Base-by-base conservation (phyloP, 1,139 yeast species). In the Scheffersomyces quercinus region DNA sequence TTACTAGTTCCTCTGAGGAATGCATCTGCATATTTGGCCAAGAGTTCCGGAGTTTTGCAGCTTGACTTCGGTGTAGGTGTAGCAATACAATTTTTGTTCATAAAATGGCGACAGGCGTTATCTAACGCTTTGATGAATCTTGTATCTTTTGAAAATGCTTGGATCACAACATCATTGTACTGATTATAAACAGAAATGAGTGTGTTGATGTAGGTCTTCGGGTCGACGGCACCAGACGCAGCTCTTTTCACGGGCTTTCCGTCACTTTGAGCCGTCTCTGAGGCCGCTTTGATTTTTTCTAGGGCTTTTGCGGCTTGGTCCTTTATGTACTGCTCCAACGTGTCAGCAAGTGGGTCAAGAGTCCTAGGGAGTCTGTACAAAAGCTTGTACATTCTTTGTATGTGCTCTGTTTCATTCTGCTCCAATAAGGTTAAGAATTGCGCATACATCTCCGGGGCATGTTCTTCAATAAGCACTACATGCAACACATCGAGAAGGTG, bases 21-120 rank as follows among this genome's bases (percentile, higher is more conserved):
- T 35, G 84, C 80, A 67, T 95, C 99, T 46, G 95, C 83, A 63
- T 90, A 93, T 62, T 83, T 83, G 4, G 99, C 97, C 56, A 95
- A 77, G 54, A 88, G 75, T 57, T 95, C 99, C 0, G 99, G 96
- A 1, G 99, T 91, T 53, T 77, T 79, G 32, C 82, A 78, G 20
- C 74, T 62, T 2, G 74, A 63, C 48, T 63, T 70, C 42, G 67
- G 72, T 28, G 70, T 62, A 11, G 95, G 87, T 14, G 82, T 74
- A 20, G 98, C 97, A 60, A 90, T 83, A 14, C 82, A 73, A 60
- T 95, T 95, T 47, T 75, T 76, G 66, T 95, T 95, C 56, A 95
- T 90, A 59, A 87, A 91, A 39, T 79, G 76, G 45, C 88, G 82
- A 59, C 97, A 93, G 0, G 98, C 97, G 54, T 81, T 83, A 60